Evolutionary conservation across 2,329 filamentous ascomycete genomes (phyloP).

Genomic region (Aspergillus calidoustus): DNA sequence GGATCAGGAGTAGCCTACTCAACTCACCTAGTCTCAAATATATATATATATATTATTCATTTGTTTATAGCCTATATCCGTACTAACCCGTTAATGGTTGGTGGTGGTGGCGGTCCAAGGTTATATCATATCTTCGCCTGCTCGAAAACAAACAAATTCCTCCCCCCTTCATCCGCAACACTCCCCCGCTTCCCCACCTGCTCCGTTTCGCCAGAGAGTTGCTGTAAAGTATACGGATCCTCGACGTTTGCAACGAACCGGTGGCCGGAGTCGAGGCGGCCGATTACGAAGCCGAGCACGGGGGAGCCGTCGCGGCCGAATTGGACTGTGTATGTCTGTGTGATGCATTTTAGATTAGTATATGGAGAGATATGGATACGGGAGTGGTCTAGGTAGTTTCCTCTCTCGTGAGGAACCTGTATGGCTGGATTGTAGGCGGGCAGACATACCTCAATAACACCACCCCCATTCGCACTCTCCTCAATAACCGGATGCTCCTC

Average conservation of each 20-base stretch:
- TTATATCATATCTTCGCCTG: constrained; percentile 9
- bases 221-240: constrained; percentile 7
- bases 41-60: background rate
- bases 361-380: background rate
- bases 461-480: constrained; percentile 51
- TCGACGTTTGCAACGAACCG: constrained; percentile 15
- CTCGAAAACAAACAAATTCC: constrained; percentile 13
- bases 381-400: background rate
- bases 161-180: background rate
- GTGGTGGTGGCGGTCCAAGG: too few relatives aligned
- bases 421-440: background rate
- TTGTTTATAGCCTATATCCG: background rate
- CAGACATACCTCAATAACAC: constrained; percentile 56
- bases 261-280: constrained; percentile 47
- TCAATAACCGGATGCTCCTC: constrained; percentile 12
- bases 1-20: too few relatives aligned
- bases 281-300: constrained; percentile 55
- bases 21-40: too few relatives aligned
- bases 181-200: constrained; percentile 12
- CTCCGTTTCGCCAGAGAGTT: constrained; percentile 4
- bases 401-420: background rate
- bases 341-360: background rate
- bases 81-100: background rate
- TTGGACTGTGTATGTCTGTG: constrained; percentile 64
- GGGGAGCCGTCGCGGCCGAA: constrained; percentile 58